Percentiles rank a stretch among this genome's conserved stretches.
These are phyloP conservation scores for Cymbopogon flexuosus DNA, from an alignment of 202 grass and related monocot genomes.

Conservation along the genomic window DNA sequence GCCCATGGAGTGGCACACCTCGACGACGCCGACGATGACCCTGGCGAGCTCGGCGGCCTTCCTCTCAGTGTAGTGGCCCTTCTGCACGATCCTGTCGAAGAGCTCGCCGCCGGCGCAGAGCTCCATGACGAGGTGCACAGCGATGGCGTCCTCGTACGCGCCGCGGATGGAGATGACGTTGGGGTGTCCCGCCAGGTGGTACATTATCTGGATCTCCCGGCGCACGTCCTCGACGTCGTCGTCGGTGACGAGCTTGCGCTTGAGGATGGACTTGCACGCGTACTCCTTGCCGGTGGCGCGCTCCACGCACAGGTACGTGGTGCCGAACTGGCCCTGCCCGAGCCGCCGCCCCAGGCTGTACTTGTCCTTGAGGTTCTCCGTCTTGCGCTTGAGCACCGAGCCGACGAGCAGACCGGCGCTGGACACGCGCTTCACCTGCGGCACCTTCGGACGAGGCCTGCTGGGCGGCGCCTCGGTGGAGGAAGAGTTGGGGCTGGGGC, in stretches of 20 bases:
- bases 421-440: slow-evolving; percentile 55
- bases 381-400: slow-evolving; percentile 82
- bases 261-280: slow-evolving; percentile 97
- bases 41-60: slow-evolving; percentile 77
- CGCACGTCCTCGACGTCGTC: slow-evolving; percentile 98
- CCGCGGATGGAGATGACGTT: slow-evolving; percentile 78
- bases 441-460: slow-evolving; percentile 42
- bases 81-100: slow-evolving; percentile 83
- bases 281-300: slow-evolving; percentile 57
- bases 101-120: slow-evolving; percentile 89
- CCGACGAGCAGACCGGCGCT: slow-evolving; percentile 71
- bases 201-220: slow-evolving; percentile 98
- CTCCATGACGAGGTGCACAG: slow-evolving; percentile 95
- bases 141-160: slow-evolving; percentile 83
- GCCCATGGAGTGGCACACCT: slow-evolving; percentile 89
- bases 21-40: slow-evolving; percentile 84
- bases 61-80: slow-evolving; percentile 85
- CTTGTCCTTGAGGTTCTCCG: slow-evolving; percentile 85
- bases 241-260: slow-evolving; percentile 79
- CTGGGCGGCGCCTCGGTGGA: slow-evolving; percentile 11
- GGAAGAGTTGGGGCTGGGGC: not conserved
- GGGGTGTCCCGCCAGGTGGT: slow-evolving; percentile 77
- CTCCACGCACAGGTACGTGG: slow-evolving; percentile 88
- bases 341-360: slow-evolving; percentile 81
- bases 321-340: slow-evolving; percentile 95